A percentile compares a stretch with the other conserved stretches of the same genome.
These are phyloP conservation scores for Asterophora parasitica DNA, from an alignment of 768 basidiomycete genomes.

Conservation along the genomic window DNA sequence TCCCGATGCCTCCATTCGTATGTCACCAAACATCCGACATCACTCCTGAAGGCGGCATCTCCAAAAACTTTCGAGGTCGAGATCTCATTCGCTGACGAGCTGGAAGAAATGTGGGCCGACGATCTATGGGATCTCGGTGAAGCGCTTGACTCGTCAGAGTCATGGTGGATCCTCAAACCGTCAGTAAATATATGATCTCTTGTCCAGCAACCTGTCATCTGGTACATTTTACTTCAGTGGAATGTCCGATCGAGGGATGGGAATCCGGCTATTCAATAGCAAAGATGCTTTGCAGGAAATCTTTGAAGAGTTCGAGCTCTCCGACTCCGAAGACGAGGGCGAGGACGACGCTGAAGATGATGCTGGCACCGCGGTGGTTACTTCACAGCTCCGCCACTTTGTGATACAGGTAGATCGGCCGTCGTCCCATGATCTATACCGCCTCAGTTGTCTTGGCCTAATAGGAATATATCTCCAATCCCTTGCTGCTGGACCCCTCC, in stretches of 20 bases:
- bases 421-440: not conserved
- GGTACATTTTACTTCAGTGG: slow-evolving; percentile 36
- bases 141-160: slow-evolving; percentile 43
- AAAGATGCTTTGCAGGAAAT: slow-evolving; percentile 68
- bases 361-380: slow-evolving; percentile 55
- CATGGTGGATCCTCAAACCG: slow-evolving; percentile 97
- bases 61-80: slow-evolving; percentile 84
- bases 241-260: slow-evolving; percentile 95
- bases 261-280: slow-evolving; percentile 84
- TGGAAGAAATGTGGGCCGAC: slow-evolving; percentile 90
- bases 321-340: slow-evolving; percentile 44
- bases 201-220: not conserved
- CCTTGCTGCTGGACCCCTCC: slow-evolving; percentile 72
- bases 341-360: slow-evolving; percentile 36
- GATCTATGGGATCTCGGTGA: slow-evolving; percentile 85
- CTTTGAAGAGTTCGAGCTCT: slow-evolving; percentile 74
- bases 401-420: slow-evolving; percentile 75
- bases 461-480: slow-evolving; percentile 84
- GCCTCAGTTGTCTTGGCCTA: slow-evolving; percentile 1
- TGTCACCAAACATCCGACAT: slow-evolving; percentile 61
- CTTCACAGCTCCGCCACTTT: slow-evolving; percentile 90
- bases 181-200: slow-evolving; percentile 21
- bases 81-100: slow-evolving; percentile 85
- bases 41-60: slow-evolving; percentile 47
- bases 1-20: slow-evolving; percentile 70